These are phyloP conservation scores for Sugiyamaella xylanicola DNA, from an alignment of 1,139 yeast species.

Conservation along the genomic window DNA sequence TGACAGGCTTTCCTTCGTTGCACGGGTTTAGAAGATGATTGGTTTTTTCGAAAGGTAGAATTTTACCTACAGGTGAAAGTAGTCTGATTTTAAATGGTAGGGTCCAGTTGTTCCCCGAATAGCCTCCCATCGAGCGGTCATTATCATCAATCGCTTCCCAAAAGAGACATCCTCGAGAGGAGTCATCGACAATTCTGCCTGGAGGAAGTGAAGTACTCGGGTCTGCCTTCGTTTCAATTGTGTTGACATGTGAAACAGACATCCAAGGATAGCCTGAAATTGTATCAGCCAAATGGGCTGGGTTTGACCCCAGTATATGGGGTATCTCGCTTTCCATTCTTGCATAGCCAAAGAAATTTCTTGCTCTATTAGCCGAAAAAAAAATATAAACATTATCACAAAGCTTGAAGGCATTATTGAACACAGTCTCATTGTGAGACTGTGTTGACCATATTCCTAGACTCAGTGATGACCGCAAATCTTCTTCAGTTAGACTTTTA, in stretches of 20 bases:
- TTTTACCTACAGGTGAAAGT: constrained; percentile 37
- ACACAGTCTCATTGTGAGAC: constrained; percentile 42
- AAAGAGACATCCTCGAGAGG: constrained; percentile 44
- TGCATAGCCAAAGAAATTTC: constrained; percentile 48
- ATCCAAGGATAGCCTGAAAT: constrained; percentile 8
- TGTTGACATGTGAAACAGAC: constrained; percentile 23
- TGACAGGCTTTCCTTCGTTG: constrained; percentile 44
- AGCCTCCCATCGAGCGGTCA: constrained; percentile 2
- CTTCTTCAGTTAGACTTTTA: constrained; percentile 45
- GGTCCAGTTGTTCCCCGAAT: constrained; percentile 40
- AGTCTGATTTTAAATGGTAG: constrained; percentile 43
- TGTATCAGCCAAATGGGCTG: neutral
- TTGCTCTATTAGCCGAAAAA: constrained; percentile 46
- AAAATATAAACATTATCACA: constrained; percentile 44
- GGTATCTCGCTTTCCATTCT: constrained; percentile 40
- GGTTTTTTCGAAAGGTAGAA: constrained; percentile 42
- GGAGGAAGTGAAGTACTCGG: constrained; percentile 39
- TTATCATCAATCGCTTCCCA: constrained; percentile 42
- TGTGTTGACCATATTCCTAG: constrained; percentile 47
- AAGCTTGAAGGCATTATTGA: constrained; percentile 42
- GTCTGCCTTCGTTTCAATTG: constrained; percentile 32
- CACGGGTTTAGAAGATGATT: constrained; percentile 41
- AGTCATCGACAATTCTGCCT: constrained; percentile 46
- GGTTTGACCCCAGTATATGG: neutral
- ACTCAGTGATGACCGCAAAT: constrained; percentile 41